Percentiles rank a stretch among this genome's conserved stretches.
Evolutionary conservation across 2,329 filamentous ascomycete species (phyloP).

Genomic region (Cercospora canescens): DNA sequence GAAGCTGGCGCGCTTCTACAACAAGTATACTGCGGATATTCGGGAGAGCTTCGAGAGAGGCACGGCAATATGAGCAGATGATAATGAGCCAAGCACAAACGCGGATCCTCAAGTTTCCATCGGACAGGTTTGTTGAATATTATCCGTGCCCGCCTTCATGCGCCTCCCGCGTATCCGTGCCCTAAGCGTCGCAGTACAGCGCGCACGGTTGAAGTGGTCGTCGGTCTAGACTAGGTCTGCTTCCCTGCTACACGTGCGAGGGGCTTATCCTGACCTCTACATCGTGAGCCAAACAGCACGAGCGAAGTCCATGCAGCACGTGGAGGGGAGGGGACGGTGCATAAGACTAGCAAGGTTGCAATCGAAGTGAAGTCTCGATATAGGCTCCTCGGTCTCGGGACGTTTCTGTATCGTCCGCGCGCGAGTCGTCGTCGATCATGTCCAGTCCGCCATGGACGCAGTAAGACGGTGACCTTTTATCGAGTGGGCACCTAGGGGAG

Average conservation of each 20-base stretch:
- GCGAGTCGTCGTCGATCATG: neutral
- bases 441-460: neutral
- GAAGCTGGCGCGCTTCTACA: conserved; percentile 93
- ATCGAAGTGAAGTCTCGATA: neutral
- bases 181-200: neutral
- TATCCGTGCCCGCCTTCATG: neutral
- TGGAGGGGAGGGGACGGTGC: neutral
- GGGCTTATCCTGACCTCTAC: neutral
- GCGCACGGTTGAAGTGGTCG: neutral
- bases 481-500: neutral
- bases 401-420: neutral
- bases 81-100: neutral
- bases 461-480: neutral
- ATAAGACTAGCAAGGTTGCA: neutral
- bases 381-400: neutral
- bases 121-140: neutral
- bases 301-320: neutral
- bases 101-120: neutral
- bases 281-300: neutral
- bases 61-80: conserved; percentile 75
- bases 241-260: neutral
- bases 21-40: conserved; percentile 97
- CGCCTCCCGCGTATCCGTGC: neutral
- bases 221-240: neutral
- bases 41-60: conserved; percentile 96